Percentiles rank a stretch among this genome's conserved stretches.
phyloP scores from a whole-genome alignment of 148 eudicot genomes.

The Agrostemma githago region DNA sequence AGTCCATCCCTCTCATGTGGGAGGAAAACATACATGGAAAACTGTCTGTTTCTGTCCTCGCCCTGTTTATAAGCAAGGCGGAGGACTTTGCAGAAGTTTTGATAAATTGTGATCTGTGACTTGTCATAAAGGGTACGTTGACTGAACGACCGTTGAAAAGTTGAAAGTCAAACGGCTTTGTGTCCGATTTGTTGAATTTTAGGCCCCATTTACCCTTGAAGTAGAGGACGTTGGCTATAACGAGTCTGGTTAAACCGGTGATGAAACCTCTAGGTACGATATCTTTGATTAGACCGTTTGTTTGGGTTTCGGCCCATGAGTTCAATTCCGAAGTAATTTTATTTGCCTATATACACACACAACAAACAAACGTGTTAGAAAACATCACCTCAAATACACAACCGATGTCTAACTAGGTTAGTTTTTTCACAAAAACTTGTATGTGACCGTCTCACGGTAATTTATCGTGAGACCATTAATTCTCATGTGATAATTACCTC shows the following conservation, averaged over 20 bases:
- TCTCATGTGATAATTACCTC: too few relatives aligned
- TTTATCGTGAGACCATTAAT: too few relatives aligned
- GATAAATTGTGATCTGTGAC: conserved; percentile 54
- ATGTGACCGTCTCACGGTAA: too few relatives aligned
- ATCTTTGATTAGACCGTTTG: conserved; percentile 76
- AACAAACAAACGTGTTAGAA: too few relatives aligned
- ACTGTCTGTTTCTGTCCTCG: conserved; percentile 51
- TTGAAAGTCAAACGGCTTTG: conserved; percentile 61
- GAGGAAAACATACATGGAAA: conserved; percentile 75
- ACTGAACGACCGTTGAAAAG: conserved; percentile 56
- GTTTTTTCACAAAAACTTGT: too few relatives aligned
- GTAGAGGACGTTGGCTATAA: conserved; percentile 79
- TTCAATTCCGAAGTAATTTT: conserved; percentile 65
- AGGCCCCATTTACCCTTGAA: conserved; percentile 81
- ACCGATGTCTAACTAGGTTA: too few relatives aligned
- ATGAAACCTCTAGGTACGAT: conserved; percentile 73
- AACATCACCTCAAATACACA: too few relatives aligned
- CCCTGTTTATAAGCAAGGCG: conserved; percentile 68
- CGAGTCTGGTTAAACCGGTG: conserved; percentile 53
- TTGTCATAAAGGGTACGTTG: conserved; percentile 80
- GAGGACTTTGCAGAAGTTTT: conserved; percentile 56
- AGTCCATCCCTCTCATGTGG: conserved; percentile 75
- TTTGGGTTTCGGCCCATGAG: conserved; percentile 73
- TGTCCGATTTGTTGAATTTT: conserved; percentile 54
- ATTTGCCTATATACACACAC: conserved; percentile 33